Percentiles rank a stretch among this genome's conserved stretches.
phyloP scores from a whole-genome alignment of 2,329 filamentous ascomycete species.

The Epichloe hybrida region DNA sequence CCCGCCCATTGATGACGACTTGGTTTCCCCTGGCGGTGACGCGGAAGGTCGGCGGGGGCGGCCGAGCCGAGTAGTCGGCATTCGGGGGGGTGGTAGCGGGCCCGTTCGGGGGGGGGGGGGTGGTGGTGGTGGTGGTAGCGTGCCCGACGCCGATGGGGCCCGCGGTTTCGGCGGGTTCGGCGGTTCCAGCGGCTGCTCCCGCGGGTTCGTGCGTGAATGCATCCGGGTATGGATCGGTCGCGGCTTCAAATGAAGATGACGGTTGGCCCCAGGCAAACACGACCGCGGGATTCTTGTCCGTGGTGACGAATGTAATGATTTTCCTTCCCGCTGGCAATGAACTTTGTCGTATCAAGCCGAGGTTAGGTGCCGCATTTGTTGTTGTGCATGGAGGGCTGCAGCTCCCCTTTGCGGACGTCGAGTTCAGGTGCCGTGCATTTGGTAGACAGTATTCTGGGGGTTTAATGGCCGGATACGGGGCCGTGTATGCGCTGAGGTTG shows the following conservation, averaged over 20 bases:
- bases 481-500: conserved; percentile 31
- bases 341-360: background rate
- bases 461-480: conserved; percentile 28
- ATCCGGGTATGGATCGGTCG: conserved; percentile 1
- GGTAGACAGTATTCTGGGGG: conserved; percentile 24
- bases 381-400: too few relatives aligned
- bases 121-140: background rate
- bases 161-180: conserved; percentile 3
- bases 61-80: background rate
- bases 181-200: background rate
- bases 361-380: too few relatives aligned
- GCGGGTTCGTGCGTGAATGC: conserved; percentile 10
- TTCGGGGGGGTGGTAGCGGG: background rate
- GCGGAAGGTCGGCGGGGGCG: conserved; percentile 17
- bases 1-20: conserved; percentile 34
- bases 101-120: background rate
- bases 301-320: conserved; percentile 32
- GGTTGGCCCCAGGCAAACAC: conserved; percentile 25
- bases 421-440: too few relatives aligned
- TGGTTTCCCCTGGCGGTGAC: conserved; percentile 30
- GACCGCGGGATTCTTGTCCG: conserved; percentile 41
- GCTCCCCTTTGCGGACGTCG: too few relatives aligned
- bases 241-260: conserved; percentile 24
- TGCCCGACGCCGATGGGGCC: too few relatives aligned
- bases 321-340: background rate